Evolutionary conservation across 1,284 basidiomycete genomes (phyloP), one percentile per base, ranked within the genome.

Genomic region (Uromyces viciae-fabae): DNA sequence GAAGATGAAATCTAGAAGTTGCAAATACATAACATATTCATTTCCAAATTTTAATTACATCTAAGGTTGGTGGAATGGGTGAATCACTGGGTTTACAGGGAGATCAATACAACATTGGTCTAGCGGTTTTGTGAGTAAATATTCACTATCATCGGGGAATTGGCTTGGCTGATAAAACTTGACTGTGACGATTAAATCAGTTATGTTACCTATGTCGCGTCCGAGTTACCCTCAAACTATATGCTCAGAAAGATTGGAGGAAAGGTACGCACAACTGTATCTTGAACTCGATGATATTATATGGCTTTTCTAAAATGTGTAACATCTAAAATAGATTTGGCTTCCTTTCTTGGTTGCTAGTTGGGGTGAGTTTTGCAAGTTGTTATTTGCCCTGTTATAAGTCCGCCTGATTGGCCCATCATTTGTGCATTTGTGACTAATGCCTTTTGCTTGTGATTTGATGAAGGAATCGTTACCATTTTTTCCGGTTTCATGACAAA

Each of bases 201-300:
- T 69, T 82, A 81, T 43, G 58, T 81, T 22, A 77, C 69, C 1
- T 82, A 82, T 74, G 78, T 82, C 49, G 19, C 69, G 2, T 66
- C 52, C 31, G 82, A 82, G 71, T 82, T 84, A 36, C 84, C 84
- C 2, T 82, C 81, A 40, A 84, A 84, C 80, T 82, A 83, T 54
- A 54, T 83, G 60, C 62, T 84, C 33, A 72, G 81, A 15, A 81
- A 78, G 56, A 8, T 84, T 22, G 82, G 83, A 3, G 83, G 82
- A 60, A 83, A 84, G 52, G 81, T 83, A 4, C 28, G 71, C 22
- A 4, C 1, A 31, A 5, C 43, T 31, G 28, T n/a, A 31, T 15
- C 1, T 33, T 52, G 19, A n/a, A 8, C 22, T 19, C 49, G 22
- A 43, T 52, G 11, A 19, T 17, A 3, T 42, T 66, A 31, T 82